A percentile compares a stretch with the other conserved stretches of the same genome.
Evolutionary conservation across 2,329 filamentous ascomycete species (phyloP).

Genomic region (Akanthomyces muscarius): DNA sequence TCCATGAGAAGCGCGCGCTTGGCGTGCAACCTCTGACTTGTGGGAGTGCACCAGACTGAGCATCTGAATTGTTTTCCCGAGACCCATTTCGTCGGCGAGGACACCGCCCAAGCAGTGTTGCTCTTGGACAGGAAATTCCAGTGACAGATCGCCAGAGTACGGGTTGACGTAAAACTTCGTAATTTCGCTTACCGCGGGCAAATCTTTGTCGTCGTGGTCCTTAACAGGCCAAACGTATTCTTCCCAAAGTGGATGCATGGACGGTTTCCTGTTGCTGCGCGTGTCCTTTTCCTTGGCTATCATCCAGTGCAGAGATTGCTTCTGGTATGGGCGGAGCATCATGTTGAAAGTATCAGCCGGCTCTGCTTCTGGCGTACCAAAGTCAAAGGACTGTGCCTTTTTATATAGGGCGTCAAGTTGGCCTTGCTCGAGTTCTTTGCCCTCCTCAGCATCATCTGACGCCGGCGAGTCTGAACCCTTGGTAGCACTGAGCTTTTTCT

Average conservation of each 20-base stretch:
- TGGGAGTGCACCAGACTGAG: constrained; percentile 87
- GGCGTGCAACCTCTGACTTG: constrained; percentile 51
- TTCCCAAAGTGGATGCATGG: constrained; percentile 97
- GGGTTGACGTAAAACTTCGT: constrained; percentile 90
- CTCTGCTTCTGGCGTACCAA: constrained; percentile 81
- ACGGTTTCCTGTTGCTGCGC: constrained; percentile 64
- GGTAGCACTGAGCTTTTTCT: constrained; percentile 30
- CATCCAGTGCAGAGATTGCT: constrained; percentile 96
- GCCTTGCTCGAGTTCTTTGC: constrained; percentile 87
- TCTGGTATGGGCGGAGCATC: constrained; percentile 86
- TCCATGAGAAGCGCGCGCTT: constrained; percentile 31
- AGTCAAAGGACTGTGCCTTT: constrained; percentile 96
- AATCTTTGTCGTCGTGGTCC: constrained; percentile 76
- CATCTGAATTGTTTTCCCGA: constrained; percentile 99
- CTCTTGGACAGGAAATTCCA: constrained; percentile 89
- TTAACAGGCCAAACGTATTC: constrained; percentile 87
- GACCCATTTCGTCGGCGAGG: constrained; percentile 93
- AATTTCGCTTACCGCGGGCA: constrained; percentile 63
- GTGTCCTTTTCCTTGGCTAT: constrained; percentile 84
- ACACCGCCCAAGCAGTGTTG: constrained; percentile 93
- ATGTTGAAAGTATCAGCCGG: constrained; percentile 79
- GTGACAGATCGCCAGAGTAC: constrained; percentile 88
- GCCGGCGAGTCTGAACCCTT: constrained; percentile 45
- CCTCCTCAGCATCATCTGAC: constrained; percentile 72
- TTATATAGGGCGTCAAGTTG: constrained; percentile 91